Evolutionary conservation across 1,139 yeast species (phyloP), one percentile per base, ranked within the genome.

Genomic region (Saccharomyces pastorianus): DNA sequence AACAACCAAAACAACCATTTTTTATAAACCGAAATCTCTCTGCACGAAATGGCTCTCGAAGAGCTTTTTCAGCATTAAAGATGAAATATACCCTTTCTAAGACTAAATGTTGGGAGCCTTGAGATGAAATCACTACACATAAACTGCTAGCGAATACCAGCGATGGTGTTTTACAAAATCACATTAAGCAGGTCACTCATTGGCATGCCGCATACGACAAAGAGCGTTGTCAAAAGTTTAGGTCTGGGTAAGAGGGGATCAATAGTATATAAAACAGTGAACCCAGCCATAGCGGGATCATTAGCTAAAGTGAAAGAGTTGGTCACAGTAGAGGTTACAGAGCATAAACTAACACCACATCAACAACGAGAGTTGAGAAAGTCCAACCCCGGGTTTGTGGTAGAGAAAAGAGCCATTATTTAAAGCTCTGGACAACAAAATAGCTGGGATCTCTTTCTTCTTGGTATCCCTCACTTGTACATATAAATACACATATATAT

Each of bases 241-340:
- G 98, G 98, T 0, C 80, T 93, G 56, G 79, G 77, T 55, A 84
- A 79, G 65, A 82, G 95, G 63, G 87, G 90, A 55, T 84, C 85
- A 49, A 80, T 84, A 1, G 84, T 83, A 6, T 91, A 85, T 72
- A 90, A 84, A 64, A 74, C 75, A 51, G 90, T 88, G 11, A 78
- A 85, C 25, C 90, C 95, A 23, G 80, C 85, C 44, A 80, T 86
- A 55, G 97, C 98, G 5, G 96, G 96, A 67, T 84, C 85, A 73
- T 78, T 93, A 56, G 81, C 89, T 50, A 77, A 80, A 57, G 88
- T 93, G 54, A 93, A 93, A 71, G 98, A 93, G 70, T 76, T 93
- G 55, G 93, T 93, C n/a, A 80, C 80, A 55, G 95, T 93, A 32
- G 95, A 90, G 62, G 75, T 90, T 47, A 84, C 86, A 7, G 83